These are phyloP conservation scores for Haplographium delicatum DNA, from an alignment of 495 filamentous ascomycete species.

Conservation along the genomic window DNA sequence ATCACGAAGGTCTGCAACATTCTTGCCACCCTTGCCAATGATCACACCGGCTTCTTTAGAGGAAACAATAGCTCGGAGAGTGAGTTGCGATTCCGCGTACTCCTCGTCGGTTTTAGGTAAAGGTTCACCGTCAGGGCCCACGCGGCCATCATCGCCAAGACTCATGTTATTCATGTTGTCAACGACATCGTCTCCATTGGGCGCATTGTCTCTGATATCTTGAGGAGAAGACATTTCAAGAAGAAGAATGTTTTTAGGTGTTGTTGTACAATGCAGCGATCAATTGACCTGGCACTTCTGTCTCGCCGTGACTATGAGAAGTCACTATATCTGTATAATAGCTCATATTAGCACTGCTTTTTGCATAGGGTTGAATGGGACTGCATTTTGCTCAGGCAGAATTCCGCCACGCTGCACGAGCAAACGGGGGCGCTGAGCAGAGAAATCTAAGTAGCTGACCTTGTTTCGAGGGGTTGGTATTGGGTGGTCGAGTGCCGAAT, in stretches of 20 bases:
- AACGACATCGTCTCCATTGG: slow-evolving; percentile 41
- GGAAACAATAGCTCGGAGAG: slow-evolving; percentile 93
- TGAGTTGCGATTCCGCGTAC: slow-evolving; percentile 85
- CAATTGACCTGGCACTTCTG: neutral
- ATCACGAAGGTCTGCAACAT: slow-evolving; percentile 93
- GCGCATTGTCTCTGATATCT: slow-evolving; percentile 44
- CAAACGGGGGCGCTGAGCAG: neutral
- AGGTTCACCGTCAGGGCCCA: slow-evolving; percentile 63
- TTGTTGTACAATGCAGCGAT: neutral
- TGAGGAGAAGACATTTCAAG: slow-evolving; percentile 42
- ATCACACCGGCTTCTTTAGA: slow-evolving; percentile 98
- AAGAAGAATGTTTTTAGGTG: neutral
- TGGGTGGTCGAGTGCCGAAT: neutral
- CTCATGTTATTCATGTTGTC: slow-evolving; percentile 37
- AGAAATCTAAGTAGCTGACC: neutral
- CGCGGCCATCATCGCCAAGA: slow-evolving; percentile 42
- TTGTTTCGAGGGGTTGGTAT: neutral
- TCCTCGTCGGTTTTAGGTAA: slow-evolving; percentile 89
- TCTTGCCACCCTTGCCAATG: slow-evolving; percentile 97
- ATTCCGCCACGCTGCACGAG: too few relatives aligned
- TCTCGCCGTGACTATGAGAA: neutral
- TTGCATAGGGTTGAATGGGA: too few relatives aligned
- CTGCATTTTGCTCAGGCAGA: too few relatives aligned
- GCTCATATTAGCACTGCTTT: neutral
- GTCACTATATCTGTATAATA: neutral